Evolutionary conservation across 1,139 yeast species (phyloP).

Genomic region (Kodamaea arcana): DNA sequence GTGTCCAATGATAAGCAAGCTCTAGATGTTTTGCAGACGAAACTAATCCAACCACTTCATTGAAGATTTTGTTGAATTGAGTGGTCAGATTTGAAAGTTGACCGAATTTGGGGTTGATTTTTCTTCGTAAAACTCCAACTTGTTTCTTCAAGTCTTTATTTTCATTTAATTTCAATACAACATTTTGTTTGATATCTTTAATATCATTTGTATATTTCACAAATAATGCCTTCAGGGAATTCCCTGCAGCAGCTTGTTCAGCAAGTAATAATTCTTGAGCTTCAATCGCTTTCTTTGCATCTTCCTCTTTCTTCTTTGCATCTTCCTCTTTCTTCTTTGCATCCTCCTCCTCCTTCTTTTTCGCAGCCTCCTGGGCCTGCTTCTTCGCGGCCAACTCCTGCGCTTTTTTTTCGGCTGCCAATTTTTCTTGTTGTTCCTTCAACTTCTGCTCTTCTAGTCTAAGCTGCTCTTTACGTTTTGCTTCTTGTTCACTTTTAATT

Average conservation of each 20-base stretch:
- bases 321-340: slow-evolving; percentile 8
- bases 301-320: slow-evolving; percentile 7
- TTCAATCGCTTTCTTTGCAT: slow-evolving; percentile 15
- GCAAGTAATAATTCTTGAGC: slow-evolving; percentile 12
- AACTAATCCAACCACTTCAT: slow-evolving; percentile 49
- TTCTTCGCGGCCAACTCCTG: slow-evolving; percentile 12
- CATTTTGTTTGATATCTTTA: slow-evolving; percentile 51
- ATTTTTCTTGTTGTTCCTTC: slow-evolving; percentile 3
- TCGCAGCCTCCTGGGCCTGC: slow-evolving; percentile 13
- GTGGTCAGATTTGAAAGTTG: slow-evolving; percentile 71
- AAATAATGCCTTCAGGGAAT: slow-evolving; percentile 26
- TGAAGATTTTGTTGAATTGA: slow-evolving; percentile 53
- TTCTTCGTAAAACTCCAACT: slow-evolving; percentile 51
- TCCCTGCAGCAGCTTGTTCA: slow-evolving; percentile 2
- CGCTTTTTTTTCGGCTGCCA: slow-evolving; percentile 3
- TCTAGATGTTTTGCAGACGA: slow-evolving; percentile 41
- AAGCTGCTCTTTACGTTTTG: slow-evolving; percentile 11
- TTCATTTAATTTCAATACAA: slow-evolving; percentile 45
- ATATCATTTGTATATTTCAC: slow-evolving; percentile 54
- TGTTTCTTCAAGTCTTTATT: slow-evolving; percentile 43
- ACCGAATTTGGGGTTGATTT: slow-evolving; percentile 85
- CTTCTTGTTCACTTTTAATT: slow-evolving; percentile 9
- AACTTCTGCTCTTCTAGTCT: slow-evolving; percentile 6
- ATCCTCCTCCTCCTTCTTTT: slow-evolving; percentile 10
- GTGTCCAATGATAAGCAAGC: slow-evolving; percentile 63